Evolutionary conservation across 2,329 filamentous ascomycete genomes (phyloP), one percentile per base, ranked within the genome.

Genomic region (Fusarium longipes): DNA sequence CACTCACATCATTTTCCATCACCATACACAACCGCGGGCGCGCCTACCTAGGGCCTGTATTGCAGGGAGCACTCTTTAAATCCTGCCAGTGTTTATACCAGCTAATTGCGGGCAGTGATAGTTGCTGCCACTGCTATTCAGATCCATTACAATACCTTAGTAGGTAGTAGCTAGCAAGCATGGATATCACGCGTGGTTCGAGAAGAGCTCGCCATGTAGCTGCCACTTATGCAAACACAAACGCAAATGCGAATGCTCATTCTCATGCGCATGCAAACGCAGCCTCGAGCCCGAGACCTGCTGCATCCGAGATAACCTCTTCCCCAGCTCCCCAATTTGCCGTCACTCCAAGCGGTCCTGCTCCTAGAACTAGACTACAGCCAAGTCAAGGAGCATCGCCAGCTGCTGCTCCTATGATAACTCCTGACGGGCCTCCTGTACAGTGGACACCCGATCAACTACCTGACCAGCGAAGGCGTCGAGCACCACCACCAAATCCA

Each of bases 401-500:
- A 36, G 59, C 60, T 36, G 58, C 62, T 43, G 50, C 44, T 29
- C 17, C 54, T 17, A 32, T 73, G 60, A 53, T 70, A 61, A 75
- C 65, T 27, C 70, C 70, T 20, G 71, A 73, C 53, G 70, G 64
- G 44, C 62, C 60, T 48, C 68, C 64, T 18, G 55, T 56, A 30
- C 74, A 74, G 52, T 65, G 65, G 40, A 75, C 74, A 27, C 74
- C 73, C 22, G 73, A 77, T 38, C 71, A 74, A 33, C 67, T 65
- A 27, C 65, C 68, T 22, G 67, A 71, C 32, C 67, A 62, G 57
- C 70, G 62, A 59, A 70, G 64, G 33, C 70, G 68, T 33, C 63
- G 64, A 49, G 73, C 66, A 39, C 77, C 76, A 22, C 73, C 73
- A 25, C 75, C 75, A 36, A 76, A 79, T 71, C 78, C 78, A 0